A percentile compares a stretch with the other conserved stretches of the same genome.
Evolutionary conservation across 2,329 filamentous ascomycete species (phyloP).

Genomic region (Corinectria fuckeliana): DNA sequence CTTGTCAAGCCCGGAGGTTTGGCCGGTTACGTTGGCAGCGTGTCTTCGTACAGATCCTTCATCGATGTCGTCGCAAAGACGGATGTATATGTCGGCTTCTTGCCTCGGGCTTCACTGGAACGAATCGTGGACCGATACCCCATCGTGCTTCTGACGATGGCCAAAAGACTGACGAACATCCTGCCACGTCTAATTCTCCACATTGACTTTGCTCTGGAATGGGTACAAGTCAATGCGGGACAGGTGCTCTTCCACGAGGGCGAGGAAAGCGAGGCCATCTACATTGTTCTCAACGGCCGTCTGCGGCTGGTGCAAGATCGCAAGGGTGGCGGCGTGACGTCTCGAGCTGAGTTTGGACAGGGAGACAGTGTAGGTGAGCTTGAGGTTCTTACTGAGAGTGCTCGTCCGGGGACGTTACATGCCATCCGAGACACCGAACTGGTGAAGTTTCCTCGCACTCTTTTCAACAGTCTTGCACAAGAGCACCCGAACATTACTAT

Average conservation of each 20-base stretch:
- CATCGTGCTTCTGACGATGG: constrained; percentile 92
- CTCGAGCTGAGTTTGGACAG: constrained; percentile 92
- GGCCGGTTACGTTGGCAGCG: constrained; percentile 91
- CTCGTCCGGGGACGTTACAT: constrained; percentile 87
- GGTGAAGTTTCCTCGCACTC: constrained; percentile 91
- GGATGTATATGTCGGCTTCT: constrained; percentile 95
- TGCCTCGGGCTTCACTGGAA: constrained; percentile 85
- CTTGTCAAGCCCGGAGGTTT: constrained; percentile 94
- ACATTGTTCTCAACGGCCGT: constrained; percentile 94
- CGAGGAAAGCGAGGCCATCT: constrained; percentile 97
- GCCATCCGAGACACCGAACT: constrained; percentile 96
- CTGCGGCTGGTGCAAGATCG: constrained; percentile 84
- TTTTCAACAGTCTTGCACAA: constrained; percentile 97
- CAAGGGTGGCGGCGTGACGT: constrained; percentile 80
- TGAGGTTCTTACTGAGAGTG: constrained; percentile 94
- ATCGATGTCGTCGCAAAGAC: constrained; percentile 97
- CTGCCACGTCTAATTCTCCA: constrained; percentile 90
- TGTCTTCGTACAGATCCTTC: constrained; percentile 95
- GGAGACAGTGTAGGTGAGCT: constrained; percentile 97
- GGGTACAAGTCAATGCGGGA: constrained; percentile 95
- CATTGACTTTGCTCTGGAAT: constrained; percentile 97
- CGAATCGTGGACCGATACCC: constrained; percentile 93
- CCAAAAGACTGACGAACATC: constrained; percentile 89
- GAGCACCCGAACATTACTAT: constrained; percentile 98
- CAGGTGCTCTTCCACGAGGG: constrained; percentile 93